Base-by-base conservation (phyloP, 2,329 filamentous ascomycete genomes). In the Exophiala sp. region DNA sequence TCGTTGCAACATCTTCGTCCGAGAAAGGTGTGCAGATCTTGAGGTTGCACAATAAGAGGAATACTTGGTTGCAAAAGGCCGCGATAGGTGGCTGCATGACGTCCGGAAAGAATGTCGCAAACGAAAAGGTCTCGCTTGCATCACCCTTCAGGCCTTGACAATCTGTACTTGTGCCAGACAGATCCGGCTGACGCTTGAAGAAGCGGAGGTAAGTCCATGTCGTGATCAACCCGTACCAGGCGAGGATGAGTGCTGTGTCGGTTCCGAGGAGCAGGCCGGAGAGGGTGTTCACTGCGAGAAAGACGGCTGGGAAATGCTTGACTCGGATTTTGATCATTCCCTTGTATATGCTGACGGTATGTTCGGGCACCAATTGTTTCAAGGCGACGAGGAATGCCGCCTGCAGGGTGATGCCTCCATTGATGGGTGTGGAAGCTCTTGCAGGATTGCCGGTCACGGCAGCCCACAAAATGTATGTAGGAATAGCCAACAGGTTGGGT, bases 131-230 rank as follows among this genome's bases (percentile, higher is more conserved):
- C 72, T 99, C 94, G 71, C 89, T 95, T 34, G 94, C 89, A 70
- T 99, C 94, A 59, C 94, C 94, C 60, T 86, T 88, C 63, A 95
- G 82, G 7, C 76, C 74, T 4, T 68, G 72, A 48, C 78, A 76
- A 45, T 77, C 77, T 6, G 78, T 82, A 3, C 76, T 75, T 2
- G 78, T 75, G 1, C 78, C 78, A 0, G 79, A 78, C 4, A 79
- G 71, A 55, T 78, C 81, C n/a, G 75, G 79, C 57, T 77, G 75
- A 32, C 68, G 68, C 74, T 96, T 95, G 78, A 89, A 96, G 78
- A 97, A 99, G 62, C 94, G 89, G 14, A 99, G 84, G 71, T 97
- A 97, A 40, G 88, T 89, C 92, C 92, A 99, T 70, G 89, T 91
- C 9, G 86, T 86, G 57, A 96, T 70, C 70, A 99, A 88, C 54